Conservation (phyloP, 371 early-diverging fungal genomes). For the Mucor circinelloides region DNA sequence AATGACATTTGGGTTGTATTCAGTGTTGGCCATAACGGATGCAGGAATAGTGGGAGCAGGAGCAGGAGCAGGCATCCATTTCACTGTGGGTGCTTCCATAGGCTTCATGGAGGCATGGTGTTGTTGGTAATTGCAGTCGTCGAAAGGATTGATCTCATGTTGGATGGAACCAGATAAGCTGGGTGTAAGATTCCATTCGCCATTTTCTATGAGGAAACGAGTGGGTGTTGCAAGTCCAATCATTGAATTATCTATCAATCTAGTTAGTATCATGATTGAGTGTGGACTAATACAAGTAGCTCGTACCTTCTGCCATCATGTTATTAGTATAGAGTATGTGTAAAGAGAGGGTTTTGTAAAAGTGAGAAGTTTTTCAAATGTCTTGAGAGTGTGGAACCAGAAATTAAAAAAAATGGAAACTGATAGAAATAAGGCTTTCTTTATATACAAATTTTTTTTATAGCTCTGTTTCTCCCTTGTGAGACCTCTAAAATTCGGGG, state of each 20-base stretch:
- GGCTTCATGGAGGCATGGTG: background rate
- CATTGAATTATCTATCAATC: slow-evolving; percentile 7
- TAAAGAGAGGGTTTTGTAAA: background rate
- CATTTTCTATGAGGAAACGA: slow-evolving; percentile 36
- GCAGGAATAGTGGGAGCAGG: background rate
- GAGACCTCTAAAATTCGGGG: background rate
- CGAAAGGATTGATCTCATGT: slow-evolving; percentile 38
- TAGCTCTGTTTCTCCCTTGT: background rate
- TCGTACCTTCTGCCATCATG: slow-evolving; percentile 21
- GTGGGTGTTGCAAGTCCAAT: slow-evolving; percentile 35
- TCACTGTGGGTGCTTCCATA: background rate
- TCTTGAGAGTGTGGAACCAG: background rate
- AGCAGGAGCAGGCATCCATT: background rate
- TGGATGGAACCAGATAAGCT: slow-evolving; percentile 14
- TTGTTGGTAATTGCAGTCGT: slow-evolving; percentile 25
- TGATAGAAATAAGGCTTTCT: background rate
- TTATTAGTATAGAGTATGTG: background rate
- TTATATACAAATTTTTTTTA: background rate
- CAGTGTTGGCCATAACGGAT: background rate
- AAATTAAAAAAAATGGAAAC: background rate
- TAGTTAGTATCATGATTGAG: background rate
- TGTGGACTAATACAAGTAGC: background rate
- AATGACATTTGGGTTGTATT: background rate
- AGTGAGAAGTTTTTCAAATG: background rate
- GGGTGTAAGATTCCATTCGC: slow-evolving; percentile 36